Evolutionary conservation across 2,329 filamentous ascomycete genomes (phyloP).

Genomic region (Fusarium irregulare): DNA sequence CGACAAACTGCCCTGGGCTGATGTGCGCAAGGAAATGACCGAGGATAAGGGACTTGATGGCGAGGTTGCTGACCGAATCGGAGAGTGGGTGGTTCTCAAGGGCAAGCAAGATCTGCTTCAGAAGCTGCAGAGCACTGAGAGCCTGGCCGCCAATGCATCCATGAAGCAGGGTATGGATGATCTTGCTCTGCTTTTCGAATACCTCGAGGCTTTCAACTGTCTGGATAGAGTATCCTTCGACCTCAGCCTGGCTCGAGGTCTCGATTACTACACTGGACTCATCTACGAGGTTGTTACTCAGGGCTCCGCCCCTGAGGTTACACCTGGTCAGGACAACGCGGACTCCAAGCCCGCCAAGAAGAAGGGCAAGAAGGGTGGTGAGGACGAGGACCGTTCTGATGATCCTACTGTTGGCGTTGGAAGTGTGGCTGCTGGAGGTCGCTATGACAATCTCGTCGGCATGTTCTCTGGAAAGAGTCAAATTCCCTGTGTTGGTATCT

Average conservation of each 20-base stretch:
- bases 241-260: conserved; percentile 86
- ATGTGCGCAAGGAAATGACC: conserved; percentile 92
- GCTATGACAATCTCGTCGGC: conserved; percentile 92
- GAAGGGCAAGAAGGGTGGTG: conserved; percentile 64
- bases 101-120: conserved; percentile 80
- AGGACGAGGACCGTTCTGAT: conserved; percentile 75
- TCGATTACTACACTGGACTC: conserved; percentile 93
- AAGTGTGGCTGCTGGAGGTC: conserved; percentile 87
- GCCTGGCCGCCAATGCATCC: conserved; percentile 75
- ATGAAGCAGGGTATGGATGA: conserved; percentile 85
- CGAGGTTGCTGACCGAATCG: conserved; percentile 86
- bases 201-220: conserved; percentile 81
- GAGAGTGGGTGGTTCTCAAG: conserved; percentile 82
- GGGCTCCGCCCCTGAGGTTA: conserved; percentile 70
- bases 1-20: conserved; percentile 90
- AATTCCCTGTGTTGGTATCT: conserved; percentile 75
- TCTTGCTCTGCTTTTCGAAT: conserved; percentile 82
- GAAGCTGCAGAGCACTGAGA: conserved; percentile 73
- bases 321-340: conserved; percentile 51
- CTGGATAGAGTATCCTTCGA: conserved; percentile 86
- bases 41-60: conserved; percentile 86
- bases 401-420: conserved; percentile 87
- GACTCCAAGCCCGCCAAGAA: conserved; percentile 57
- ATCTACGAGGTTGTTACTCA: conserved; percentile 92
- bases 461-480: conserved; percentile 90